phyloP scores from a whole-genome alignment of 257 asterid species.

The Nicotiana undulata region DNA sequence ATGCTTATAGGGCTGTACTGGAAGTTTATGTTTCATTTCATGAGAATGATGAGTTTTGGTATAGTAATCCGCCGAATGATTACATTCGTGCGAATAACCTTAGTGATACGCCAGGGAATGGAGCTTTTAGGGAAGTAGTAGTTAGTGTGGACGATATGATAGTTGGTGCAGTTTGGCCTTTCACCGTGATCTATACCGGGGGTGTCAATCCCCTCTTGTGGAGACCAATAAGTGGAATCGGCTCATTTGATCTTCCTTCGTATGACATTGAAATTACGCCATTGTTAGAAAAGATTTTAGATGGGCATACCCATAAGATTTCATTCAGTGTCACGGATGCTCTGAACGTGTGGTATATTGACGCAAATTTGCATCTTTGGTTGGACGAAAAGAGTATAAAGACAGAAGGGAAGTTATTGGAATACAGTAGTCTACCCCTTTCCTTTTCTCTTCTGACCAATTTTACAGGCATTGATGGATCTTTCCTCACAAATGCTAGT shows the following conservation, averaged over 20 bases:
- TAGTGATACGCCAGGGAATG: slow-evolving; percentile 41
- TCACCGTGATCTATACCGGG: slow-evolving; percentile 69
- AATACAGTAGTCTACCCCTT: slow-evolving; percentile 19
- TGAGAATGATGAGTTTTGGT: slow-evolving; percentile 86
- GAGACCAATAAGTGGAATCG: slow-evolving; percentile 76
- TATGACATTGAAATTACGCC: slow-evolving; percentile 73
- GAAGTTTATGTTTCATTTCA: slow-evolving; percentile 79
- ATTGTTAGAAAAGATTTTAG: slow-evolving; percentile 43
- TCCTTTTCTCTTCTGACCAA: slow-evolving; percentile 22
- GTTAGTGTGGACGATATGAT: slow-evolving; percentile 38
- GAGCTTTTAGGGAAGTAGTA: slow-evolving; percentile 70
- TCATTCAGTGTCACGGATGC: slow-evolving; percentile 55
- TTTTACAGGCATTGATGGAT: slow-evolving; percentile 57
- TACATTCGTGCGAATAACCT: slow-evolving; percentile 40
- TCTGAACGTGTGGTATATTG: slow-evolving; percentile 68
- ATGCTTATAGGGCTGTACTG: slow-evolving; percentile 54
- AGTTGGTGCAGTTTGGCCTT: slow-evolving; percentile 69
- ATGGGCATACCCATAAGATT: slow-evolving; percentile 47
- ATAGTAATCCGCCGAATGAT: slow-evolving; percentile 49
- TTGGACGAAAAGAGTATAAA: slow-evolving; percentile 38
- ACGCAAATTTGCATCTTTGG: slow-evolving; percentile 90
- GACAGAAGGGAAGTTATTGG: slow-evolving; percentile 44
- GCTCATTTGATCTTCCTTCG: slow-evolving; percentile 72
- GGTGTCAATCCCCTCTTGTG: slow-evolving; percentile 77
- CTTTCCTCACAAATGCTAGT: slow-evolving; percentile 33